Conservation (phyloP, 345 rosid genomes). For the Pistacia vera region DNA sequence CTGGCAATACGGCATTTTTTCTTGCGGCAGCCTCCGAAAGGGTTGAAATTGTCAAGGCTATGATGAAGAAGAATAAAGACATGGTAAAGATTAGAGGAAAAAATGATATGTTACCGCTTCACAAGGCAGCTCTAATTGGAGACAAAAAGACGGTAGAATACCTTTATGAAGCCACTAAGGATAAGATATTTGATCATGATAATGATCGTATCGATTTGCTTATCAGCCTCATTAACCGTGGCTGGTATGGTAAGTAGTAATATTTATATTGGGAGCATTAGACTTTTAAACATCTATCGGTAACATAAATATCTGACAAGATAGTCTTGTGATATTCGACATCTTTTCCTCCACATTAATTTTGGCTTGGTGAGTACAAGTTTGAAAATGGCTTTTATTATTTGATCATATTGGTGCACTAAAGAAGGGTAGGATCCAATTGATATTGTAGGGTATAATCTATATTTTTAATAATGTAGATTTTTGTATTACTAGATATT, state of each 20-base stretch:
- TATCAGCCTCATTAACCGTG: not conserved
- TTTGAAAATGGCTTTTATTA: not conserved
- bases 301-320: no score
- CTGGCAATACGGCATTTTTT: slow-evolving; percentile 10
- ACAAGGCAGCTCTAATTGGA: slow-evolving; percentile 17
- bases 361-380: not conserved
- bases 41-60: not conserved
- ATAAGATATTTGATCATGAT: not conserved
- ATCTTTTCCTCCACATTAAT: not conserved
- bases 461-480: not conserved
- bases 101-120: not conserved
- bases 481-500: slow-evolving; percentile 2
- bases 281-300: no score
- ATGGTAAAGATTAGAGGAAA: not conserved
- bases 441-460: no score
- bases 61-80: not conserved
- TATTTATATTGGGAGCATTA: no score
- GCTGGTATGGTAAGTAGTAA: slow-evolving; percentile 7
- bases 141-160: slow-evolving; percentile 7
- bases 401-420: no score
- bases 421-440: no score
- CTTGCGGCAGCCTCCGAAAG: slow-evolving; percentile 9
- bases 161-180: slow-evolving; percentile 5
- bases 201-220: not conserved
- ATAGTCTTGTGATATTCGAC: not conserved